These are phyloP conservation scores for Colletotrichum sp. DNA, from an alignment of 2,329 filamentous ascomycete genomes.

Conservation along the genomic window DNA sequence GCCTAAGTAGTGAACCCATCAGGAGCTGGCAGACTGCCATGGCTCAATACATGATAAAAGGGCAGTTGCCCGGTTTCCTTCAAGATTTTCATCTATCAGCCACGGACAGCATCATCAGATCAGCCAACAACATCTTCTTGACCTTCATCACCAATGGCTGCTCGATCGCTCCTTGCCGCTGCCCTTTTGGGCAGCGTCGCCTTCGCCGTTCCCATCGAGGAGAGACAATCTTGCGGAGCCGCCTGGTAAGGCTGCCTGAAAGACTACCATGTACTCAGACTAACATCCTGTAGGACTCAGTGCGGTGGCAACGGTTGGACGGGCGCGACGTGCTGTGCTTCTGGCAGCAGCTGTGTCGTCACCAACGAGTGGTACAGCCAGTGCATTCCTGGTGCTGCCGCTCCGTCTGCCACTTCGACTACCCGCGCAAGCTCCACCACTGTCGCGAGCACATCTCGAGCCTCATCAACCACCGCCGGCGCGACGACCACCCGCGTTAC, in stretches of 20 bases:
- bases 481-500: constrained; percentile 26
- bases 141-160: constrained; percentile 11
- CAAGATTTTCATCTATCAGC: neutral
- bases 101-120: neutral
- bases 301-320: constrained; percentile 51
- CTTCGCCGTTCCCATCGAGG: constrained; percentile 47
- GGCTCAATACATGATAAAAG: constrained; percentile 3
- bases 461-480: constrained; percentile 33
- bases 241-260: constrained; percentile 32
- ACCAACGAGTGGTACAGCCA: constrained; percentile 44
- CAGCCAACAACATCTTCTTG: neutral
- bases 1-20: neutral
- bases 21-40: neutral
- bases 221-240: constrained; percentile 41
- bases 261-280: neutral
- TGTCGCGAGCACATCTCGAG: constrained; percentile 39
- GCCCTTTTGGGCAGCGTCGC: constrained; percentile 27
- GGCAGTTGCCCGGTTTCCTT: neutral
- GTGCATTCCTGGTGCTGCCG: constrained; percentile 31
- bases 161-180: constrained; percentile 12
- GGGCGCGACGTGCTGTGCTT: constrained; percentile 49
- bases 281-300: constrained; percentile 32
- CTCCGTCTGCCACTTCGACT: constrained; percentile 23
- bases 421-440: constrained; percentile 24
- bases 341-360: constrained; percentile 41